Evolutionary conservation across 2,329 filamentous ascomycete species (phyloP).

Genomic region (Chaetomiaceae sp.): DNA sequence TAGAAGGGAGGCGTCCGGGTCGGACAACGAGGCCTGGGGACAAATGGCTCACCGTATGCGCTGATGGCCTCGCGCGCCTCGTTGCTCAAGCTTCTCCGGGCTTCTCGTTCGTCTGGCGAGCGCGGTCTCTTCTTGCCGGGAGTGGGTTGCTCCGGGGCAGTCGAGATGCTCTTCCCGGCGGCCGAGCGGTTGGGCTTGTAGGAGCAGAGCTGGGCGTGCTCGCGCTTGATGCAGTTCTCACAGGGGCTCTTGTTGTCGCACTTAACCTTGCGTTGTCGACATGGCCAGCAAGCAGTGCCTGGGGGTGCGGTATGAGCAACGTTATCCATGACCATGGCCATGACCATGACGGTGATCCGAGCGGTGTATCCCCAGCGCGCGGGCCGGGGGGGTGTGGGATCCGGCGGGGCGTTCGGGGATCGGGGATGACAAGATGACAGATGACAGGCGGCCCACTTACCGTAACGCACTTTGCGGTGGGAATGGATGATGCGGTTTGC

Average conservation of each 20-base stretch:
- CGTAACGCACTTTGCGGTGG: conserved; percentile 64
- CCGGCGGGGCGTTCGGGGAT: conserved; percentile 3
- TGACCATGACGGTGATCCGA: no score
- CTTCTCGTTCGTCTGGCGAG: conserved; percentile 38
- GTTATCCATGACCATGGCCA: background rate
- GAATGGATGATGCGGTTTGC: conserved; percentile 65
- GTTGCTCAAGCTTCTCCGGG: conserved; percentile 36
- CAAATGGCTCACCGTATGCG: conserved; percentile 26
- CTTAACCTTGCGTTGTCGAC: conserved; percentile 63
- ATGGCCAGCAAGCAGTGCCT: conserved; percentile 64
- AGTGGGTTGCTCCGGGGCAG: conserved; percentile 25
- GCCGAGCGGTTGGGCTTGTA: conserved; percentile 58
- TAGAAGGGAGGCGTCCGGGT: conserved; percentile 3
- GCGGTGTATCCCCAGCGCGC: no score
- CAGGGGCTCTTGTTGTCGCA: conserved; percentile 65
- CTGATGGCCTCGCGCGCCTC: conserved; percentile 36
- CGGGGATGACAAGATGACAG: background rate
- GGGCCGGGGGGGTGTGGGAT: background rate
- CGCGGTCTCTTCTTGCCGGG: conserved; percentile 39
- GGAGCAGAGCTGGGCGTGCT: conserved; percentile 60
- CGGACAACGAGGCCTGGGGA: no score
- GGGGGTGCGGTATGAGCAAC: conserved; percentile 10
- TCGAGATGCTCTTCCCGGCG: conserved; percentile 32
- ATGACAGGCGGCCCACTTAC: conserved; percentile 43
- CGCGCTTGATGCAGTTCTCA: conserved; percentile 63